Base-by-base conservation (phyloP, 495 filamentous ascomycete species). In the Talaromyces thailandensis region DNA sequence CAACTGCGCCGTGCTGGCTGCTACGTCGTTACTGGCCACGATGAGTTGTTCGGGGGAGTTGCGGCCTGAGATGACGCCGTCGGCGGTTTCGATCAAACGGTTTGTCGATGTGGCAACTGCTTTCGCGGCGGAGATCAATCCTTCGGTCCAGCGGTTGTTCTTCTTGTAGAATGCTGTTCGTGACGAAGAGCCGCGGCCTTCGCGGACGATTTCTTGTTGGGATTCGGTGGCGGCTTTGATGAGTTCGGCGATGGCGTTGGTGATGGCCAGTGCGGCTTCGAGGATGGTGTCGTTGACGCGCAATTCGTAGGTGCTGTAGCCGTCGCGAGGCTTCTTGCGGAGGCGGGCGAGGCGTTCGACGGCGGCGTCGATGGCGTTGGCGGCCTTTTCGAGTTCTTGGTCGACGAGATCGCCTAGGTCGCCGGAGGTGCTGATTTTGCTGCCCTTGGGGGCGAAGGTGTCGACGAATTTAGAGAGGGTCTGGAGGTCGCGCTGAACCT, bases 91-190 rank as follows among this genome's bases (percentile, higher is more conserved):
- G 66, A 98, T 98, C 64, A 98, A 81, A 35, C 85, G 94, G 77
- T 96, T 97, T 50, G 95, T 98, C 0, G 90, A 93, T 3, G 79
- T 71, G 12, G 94, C 94, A 6, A 98, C 95, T 1, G 94, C 94
- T 77, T 98, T 98, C 57, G 94, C 94, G 4, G 94, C 94, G 35
- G 90, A 95, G 72, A 98, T 96, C 52, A 98, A 82, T 55, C 94
- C 94, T 70, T 98, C 95, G 0, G 94, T 98, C 94, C 94, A 98
- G 45, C 94, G 86, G 67, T 91, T 91, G 81, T 97, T 95, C 79
- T 96, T 96, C 83, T 98, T 98, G 86, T 98, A 98, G 80, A 98
- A 98, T 37, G 92, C 91, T n/a, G 93, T 93, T 25, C 85, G 82
- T 43, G 92, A 94, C 40, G 91, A 89, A 60, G 85, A 88, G 60